A percentile compares a stretch with the other conserved stretches of the same genome.
Conservation (phyloP, 148 eudicot genomes). For the Chenopodium suecicum region DNA sequence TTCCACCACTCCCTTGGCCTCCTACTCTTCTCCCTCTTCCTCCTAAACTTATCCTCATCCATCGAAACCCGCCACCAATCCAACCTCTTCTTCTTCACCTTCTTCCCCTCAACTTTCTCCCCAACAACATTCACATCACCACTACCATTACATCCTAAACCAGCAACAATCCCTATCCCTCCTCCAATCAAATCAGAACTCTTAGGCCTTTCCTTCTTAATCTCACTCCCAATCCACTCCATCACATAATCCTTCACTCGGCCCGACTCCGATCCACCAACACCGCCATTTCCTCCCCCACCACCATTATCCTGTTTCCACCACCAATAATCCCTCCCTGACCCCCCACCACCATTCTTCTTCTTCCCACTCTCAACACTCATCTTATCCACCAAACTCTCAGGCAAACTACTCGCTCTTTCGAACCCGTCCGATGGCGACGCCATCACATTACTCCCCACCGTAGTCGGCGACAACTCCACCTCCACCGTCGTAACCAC, state of each 20-base stretch:
- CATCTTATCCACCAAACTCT: constrained; percentile 55
- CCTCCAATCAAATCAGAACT: constrained; percentile 46
- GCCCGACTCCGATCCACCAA: constrained; percentile 57
- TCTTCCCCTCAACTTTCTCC: constrained; percentile 35
- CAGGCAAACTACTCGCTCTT: constrained; percentile 61
- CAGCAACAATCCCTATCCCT: background rate
- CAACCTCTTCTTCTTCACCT: constrained; percentile 56
- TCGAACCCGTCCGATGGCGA: constrained; percentile 60
- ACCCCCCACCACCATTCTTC: constrained; percentile 58
- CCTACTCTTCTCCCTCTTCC: constrained; percentile 54
- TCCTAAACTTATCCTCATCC: constrained; percentile 53
- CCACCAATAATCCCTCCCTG: constrained; percentile 85
- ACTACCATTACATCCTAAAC: constrained; percentile 1
- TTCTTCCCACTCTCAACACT: constrained; percentile 79
- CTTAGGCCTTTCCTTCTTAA: constrained; percentile 75
- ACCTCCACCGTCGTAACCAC: constrained; percentile 55
- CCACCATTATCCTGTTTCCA: constrained; percentile 79
- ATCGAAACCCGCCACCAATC: constrained; percentile 87
- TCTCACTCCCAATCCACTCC: constrained; percentile 99
- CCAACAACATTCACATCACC: constrained; percentile 15
- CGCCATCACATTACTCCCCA: constrained; percentile 15
- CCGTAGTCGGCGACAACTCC: constrained; percentile 49
- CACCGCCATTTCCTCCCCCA: constrained; percentile 31
- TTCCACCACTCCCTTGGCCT: constrained; percentile 99
- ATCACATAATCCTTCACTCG: constrained; percentile 90